phyloP scores from a whole-genome alignment of 192 early-diverging fungal genomes.

The Podila verticillata region DNA sequence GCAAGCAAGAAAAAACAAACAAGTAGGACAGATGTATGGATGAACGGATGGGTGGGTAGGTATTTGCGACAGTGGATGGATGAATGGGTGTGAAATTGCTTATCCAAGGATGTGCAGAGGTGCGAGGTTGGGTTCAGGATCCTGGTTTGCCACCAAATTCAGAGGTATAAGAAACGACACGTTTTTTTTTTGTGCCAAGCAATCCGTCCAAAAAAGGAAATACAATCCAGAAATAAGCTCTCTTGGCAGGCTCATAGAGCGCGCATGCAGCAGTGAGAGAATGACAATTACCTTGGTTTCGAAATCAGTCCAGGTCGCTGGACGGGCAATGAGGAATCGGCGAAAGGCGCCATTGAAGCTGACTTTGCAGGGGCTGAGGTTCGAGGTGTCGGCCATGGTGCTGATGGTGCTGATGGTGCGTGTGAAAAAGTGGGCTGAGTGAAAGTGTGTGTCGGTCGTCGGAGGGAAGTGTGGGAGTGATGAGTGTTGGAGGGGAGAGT shows the following conservation, averaged over 20 bases:
- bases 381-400: conserved; percentile 29
- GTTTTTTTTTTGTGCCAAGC: conserved; percentile 8
- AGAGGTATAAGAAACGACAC: no score
- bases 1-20: neutral
- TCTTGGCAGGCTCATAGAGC: no score
- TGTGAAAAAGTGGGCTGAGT: neutral
- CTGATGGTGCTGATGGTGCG: neutral
- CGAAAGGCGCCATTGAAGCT: conserved; percentile 40
- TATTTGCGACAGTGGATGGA: neutral
- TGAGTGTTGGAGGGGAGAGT: neutral
- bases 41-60: neutral
- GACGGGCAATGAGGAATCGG: conserved; percentile 42
- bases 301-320: conserved; percentile 43
- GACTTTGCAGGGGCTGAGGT: conserved; percentile 48
- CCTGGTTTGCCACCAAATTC: no score
- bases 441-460: neutral
- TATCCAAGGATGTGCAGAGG: no score
- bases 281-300: conserved; percentile 36
- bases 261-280: neutral
- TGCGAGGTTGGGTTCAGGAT: no score
- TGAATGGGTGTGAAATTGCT: no score
- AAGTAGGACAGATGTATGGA: neutral
- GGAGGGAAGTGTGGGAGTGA: neutral
- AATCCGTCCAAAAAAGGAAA: conserved; percentile 2
- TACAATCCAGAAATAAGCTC: no score